A percentile compares a stretch with the other conserved stretches of the same genome.
These are phyloP conservation scores for grape (Vitis vinifera) DNA, from an alignment of 164 flowering plant species.

Conservation along the genomic window ASM3070453v1 NC_081810.1:8214501-8215000, in stretches of 20 bases:
- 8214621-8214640: conserved; percentile 84
- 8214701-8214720: conserved; percentile 57
- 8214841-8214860: conserved; percentile 95
- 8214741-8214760: neutral
- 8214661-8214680: conserved; percentile 84
- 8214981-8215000: too few relatives aligned
- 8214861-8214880: conserved; percentile 77
- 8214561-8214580: conserved; percentile 25
- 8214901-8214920: conserved; percentile 60
- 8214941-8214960: conserved; percentile 21
- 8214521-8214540: too few relatives aligned
- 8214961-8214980: neutral
- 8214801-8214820: too few relatives aligned
- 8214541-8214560: neutral
- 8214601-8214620: conserved; percentile 77
- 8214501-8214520: too few relatives aligned
- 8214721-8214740: conserved; percentile 4
- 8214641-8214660: conserved; percentile 74
- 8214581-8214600: conserved; percentile 83
- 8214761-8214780: neutral
- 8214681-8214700: conserved; percentile 76
- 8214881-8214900: conserved; percentile 95
- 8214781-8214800: too few relatives aligned
- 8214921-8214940: conserved; percentile 81
- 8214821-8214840: neutral